These are phyloP conservation scores for Pseudogymnoascus sp. DNA, from an alignment of 2,329 filamentous ascomycete species.

Conservation along the genomic window DNA sequence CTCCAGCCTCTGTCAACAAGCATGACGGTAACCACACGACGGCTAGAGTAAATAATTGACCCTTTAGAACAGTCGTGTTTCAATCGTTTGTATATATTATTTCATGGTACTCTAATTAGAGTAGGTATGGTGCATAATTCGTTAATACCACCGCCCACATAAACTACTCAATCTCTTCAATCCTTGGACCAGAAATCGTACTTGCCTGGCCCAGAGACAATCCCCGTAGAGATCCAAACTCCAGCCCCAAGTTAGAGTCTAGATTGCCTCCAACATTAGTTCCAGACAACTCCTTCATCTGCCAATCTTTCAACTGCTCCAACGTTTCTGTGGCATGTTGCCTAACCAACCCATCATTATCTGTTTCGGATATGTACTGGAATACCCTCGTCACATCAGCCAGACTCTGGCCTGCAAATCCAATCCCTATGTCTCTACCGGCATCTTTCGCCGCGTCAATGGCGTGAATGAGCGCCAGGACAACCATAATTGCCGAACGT, in stretches of 20 bases:
- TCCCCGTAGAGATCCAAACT: slow-evolving; percentile 34
- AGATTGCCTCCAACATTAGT: slow-evolving; percentile 19
- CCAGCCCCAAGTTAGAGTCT: slow-evolving; percentile 21
- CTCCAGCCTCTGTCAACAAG: background rate
- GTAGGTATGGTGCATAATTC: background rate
- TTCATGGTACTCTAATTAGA: background rate
- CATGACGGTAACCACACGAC: background rate
- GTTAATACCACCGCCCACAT: background rate
- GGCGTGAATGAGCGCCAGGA: slow-evolving; percentile 54
- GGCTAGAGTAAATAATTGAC: background rate
- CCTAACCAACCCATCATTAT: slow-evolving; percentile 60
- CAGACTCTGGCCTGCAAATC: slow-evolving; percentile 46
- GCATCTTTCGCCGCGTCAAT: slow-evolving; percentile 45
- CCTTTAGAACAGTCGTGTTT: background rate
- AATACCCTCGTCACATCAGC: slow-evolving; percentile 55
- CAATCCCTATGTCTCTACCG: slow-evolving; percentile 42
- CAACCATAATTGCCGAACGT: slow-evolving; percentile 55
- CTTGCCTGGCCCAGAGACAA: slow-evolving; percentile 33
- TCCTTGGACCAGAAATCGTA: slow-evolving; percentile 28
- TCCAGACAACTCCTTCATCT: slow-evolving; percentile 43
- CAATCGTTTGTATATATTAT: background rate
- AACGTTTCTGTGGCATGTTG: slow-evolving; percentile 59
- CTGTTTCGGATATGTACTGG: slow-evolving; percentile 54
- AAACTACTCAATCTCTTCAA: slow-evolving; percentile 54
- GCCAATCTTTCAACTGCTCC: slow-evolving; percentile 58